Evolutionary conservation across 805 yeast genomes (phyloP).

Genomic region (Saturnispora zaruensis): DNA sequence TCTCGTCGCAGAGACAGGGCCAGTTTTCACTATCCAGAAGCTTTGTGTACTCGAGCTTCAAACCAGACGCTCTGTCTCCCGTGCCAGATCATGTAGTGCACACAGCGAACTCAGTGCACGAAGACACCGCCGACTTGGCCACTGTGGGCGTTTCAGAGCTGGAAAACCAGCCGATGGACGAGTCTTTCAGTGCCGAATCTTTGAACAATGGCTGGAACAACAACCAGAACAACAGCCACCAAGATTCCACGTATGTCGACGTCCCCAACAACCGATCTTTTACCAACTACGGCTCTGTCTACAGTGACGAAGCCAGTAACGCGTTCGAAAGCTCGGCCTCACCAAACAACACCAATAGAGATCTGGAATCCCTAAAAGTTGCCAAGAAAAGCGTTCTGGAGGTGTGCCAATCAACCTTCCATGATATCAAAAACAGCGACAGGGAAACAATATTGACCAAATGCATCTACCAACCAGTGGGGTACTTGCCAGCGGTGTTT

Average conservation of each 20-base stretch:
- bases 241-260: neutral
- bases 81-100: constrained; percentile 26
- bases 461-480: constrained; percentile 32
- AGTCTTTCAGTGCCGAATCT: neutral
- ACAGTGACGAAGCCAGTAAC: neutral
- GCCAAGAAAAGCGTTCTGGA: neutral
- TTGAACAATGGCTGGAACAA: neutral
- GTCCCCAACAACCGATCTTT: constrained; percentile 1
- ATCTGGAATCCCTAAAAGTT: constrained; percentile 11
- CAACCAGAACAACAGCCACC: neutral
- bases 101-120: constrained; percentile 43
- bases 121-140: constrained; percentile 49
- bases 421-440: constrained; percentile 14
- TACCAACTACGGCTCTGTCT: constrained; percentile 4
- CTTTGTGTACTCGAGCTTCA: constrained; percentile 31
- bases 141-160: constrained; percentile 42
- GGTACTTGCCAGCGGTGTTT: constrained; percentile 69
- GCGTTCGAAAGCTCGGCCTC: neutral
- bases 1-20: neutral
- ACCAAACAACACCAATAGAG: neutral
- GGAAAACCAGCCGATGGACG: constrained; percentile 10
- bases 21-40: constrained; percentile 29
- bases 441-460: constrained; percentile 18
- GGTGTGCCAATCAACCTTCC: neutral
- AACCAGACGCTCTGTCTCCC: constrained; percentile 17